Conservation (phyloP, 2,329 filamentous ascomycete species). For the Clonostachys chloroleuca region DNA sequence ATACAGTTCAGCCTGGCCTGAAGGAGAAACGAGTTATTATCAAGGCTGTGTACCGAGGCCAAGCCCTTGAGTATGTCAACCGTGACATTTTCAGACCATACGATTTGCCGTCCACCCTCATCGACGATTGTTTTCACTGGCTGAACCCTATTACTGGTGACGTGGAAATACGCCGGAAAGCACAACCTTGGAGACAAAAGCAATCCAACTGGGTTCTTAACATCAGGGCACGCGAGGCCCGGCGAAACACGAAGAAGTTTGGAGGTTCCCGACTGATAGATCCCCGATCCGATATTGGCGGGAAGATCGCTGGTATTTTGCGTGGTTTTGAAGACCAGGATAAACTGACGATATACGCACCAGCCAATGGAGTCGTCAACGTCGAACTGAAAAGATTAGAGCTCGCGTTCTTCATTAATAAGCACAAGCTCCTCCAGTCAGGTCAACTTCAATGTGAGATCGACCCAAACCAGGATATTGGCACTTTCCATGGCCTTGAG, state of each 20-base stretch:
- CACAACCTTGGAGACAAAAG: background rate
- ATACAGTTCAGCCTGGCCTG: no score
- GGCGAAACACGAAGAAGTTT: background rate
- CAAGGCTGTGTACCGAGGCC: conserved; percentile 2
- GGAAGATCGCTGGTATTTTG: background rate
- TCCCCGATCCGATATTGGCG: background rate
- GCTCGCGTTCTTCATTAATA: no score
- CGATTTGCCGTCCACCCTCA: background rate
- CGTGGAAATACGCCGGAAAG: background rate
- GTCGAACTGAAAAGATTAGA: no score
- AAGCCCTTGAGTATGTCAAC: conserved; percentile 32
- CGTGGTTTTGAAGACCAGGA: background rate
- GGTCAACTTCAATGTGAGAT: background rate
- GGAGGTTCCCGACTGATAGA: background rate
- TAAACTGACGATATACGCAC: conserved; percentile 18
- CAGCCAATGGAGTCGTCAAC: no score
- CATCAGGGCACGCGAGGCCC: background rate
- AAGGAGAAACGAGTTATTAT: conserved; percentile 36
- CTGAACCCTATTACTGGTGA: background rate
- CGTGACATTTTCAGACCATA: conserved; percentile 14
- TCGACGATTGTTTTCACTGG: background rate
- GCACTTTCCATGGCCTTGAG: background rate
- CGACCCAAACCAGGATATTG: background rate
- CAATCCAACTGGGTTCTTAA: background rate
- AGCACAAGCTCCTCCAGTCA: background rate